These are phyloP conservation scores for Cryptococcus sp. DNA, from an alignment of 1,284 basidiomycete species.

Conservation along the genomic window DNA sequence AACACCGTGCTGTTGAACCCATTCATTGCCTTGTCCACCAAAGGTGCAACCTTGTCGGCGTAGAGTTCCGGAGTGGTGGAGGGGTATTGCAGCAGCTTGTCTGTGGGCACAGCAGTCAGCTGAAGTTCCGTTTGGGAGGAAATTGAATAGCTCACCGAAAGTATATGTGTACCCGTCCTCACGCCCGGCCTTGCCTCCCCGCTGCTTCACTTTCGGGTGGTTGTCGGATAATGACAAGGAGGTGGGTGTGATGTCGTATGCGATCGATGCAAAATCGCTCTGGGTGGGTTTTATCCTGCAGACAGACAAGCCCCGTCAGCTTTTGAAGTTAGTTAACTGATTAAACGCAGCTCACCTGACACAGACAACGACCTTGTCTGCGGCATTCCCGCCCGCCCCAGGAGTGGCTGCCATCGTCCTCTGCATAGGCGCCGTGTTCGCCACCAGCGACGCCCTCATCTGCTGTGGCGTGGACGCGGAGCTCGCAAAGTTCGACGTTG, in stretches of 20 bases:
- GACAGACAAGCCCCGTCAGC: neutral
- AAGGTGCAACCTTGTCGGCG: constrained; percentile 51
- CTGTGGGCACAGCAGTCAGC: constrained; percentile 20
- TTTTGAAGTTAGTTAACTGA: constrained; percentile 1
- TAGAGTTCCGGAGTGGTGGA: constrained; percentile 51
- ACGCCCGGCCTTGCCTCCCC: constrained; percentile 47
- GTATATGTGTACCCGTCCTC: constrained; percentile 47
- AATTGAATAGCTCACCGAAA: constrained; percentile 36
- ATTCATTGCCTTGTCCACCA: constrained; percentile 55
- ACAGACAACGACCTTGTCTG: constrained; percentile 48
- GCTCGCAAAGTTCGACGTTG: neutral
- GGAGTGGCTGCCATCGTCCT: neutral
- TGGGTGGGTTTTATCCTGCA: constrained; percentile 45
- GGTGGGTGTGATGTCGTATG: constrained; percentile 40
- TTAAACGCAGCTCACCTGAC: constrained; percentile 33
- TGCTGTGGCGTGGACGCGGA: constrained; percentile 9
- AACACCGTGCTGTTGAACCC: constrained; percentile 59
- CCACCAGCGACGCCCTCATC: constrained; percentile 8
- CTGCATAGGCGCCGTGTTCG: neutral
- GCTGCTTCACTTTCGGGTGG: constrained; percentile 47
- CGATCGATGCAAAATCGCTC: constrained; percentile 31
- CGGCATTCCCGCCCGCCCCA: neutral
- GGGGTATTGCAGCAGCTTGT: constrained; percentile 49
- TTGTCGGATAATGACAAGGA: constrained; percentile 41
- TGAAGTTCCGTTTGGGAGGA: neutral